Conservation (phyloP, 2,329 filamentous ascomycete species). For the Stemphylium beticola region DNA sequence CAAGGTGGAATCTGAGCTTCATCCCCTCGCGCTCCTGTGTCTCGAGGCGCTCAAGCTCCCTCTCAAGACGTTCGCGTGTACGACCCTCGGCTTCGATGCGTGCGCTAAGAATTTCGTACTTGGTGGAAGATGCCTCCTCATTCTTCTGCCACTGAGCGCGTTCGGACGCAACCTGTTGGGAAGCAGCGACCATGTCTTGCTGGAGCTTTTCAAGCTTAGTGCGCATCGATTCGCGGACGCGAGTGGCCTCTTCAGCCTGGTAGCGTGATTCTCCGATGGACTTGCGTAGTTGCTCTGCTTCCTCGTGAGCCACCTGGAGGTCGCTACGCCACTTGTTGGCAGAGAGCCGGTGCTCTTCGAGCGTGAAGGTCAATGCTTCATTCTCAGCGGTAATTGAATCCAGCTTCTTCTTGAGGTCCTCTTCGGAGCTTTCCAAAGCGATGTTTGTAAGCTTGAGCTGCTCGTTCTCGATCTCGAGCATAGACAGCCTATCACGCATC, state of each 20-base stretch:
- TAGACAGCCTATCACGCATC: slow-evolving; percentile 58
- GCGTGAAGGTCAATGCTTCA: slow-evolving; percentile 64
- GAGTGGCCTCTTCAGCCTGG: slow-evolving; percentile 85
- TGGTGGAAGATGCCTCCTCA: slow-evolving; percentile 63
- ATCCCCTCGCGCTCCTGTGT: slow-evolving; percentile 74
- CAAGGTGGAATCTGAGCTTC: slow-evolving; percentile 78
- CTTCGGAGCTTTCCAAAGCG: slow-evolving; percentile 43
- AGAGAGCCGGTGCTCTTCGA: slow-evolving; percentile 69
- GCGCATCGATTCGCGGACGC: slow-evolving; percentile 82
- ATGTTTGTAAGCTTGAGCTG: slow-evolving; percentile 57
- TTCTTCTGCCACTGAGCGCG: slow-evolving; percentile 77
- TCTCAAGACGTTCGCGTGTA: slow-evolving; percentile 53
- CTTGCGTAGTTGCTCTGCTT: slow-evolving; percentile 72
- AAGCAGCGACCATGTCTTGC: slow-evolving; percentile 81
- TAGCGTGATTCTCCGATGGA: slow-evolving; percentile 75
- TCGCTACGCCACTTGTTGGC: slow-evolving; percentile 65
- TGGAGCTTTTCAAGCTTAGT: slow-evolving; percentile 84
- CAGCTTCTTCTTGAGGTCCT: slow-evolving; percentile 59
- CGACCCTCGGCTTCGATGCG: slow-evolving; percentile 56
- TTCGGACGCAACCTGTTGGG: slow-evolving; percentile 81
- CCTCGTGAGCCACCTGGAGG: slow-evolving; percentile 58
- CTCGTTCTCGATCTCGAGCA: slow-evolving; percentile 64
- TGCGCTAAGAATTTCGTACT: slow-evolving; percentile 61
- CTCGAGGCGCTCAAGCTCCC: slow-evolving; percentile 54
- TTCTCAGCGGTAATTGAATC: slow-evolving; percentile 65